Base-by-base conservation (phyloP, 192 early-diverging fungal genomes). In the Haplosporangium gracile region DNA sequence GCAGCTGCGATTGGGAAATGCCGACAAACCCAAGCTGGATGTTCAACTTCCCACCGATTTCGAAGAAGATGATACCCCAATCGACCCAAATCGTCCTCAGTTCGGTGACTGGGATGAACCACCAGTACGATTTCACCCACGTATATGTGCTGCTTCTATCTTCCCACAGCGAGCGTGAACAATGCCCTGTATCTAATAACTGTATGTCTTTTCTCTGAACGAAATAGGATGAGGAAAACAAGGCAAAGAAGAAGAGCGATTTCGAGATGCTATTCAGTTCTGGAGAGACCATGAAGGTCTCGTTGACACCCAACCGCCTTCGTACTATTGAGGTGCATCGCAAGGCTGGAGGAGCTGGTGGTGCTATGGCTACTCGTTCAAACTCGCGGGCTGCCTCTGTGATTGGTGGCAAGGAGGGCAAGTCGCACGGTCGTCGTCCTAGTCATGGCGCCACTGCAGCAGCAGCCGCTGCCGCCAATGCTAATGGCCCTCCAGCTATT, bases 251-350 rank as follows among this genome's bases (percentile, higher is more conserved):
- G 43, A 88, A 87, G 71, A 89, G 87, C 55, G 90, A 90, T 60
- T 93, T 93, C 85, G 92, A 93, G 51, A 85, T 88, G 45, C 78
- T 93, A 20, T 89, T 93, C 51, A 77, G 82, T 38, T 90, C 87
- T 68, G 90, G 89, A 69, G 86, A 88, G 29, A 93, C 92, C 6
- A 88, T 93, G 77, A 90, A 90, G 36, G 90, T 93, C 26, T 90
- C 91, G 36, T 76, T 93, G 45, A 93, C 92, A 22, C 92, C 92
- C 20, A 92, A 91, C 70, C 83, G 92, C 76, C 76, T 93, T 34
- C 88, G 83, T n/a, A 91, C 92, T 1, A 93, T 93, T 71, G 92
- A 93, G 70, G 87, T 93, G 22, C 86, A 90, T 40, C 73, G 75
- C 7, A 82, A 81, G 68, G 53, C 68, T 49, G 71, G 68, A 60